Base-by-base conservation (phyloP, 2,329 filamentous ascomycete genomes). In the Botrytis aclada region DNA sequence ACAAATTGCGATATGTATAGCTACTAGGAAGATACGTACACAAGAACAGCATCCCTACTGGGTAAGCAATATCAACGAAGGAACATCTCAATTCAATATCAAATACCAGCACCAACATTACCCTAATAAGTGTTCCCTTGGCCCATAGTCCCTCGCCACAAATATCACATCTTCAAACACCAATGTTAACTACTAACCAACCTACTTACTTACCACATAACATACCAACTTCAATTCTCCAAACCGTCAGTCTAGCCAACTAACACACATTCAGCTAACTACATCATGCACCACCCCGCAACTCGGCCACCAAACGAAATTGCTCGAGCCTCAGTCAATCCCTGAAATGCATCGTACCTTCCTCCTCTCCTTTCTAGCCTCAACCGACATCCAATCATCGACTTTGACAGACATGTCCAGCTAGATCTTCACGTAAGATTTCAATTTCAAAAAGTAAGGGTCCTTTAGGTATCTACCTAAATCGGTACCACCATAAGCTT, bases 311-410 rank as follows among this genome's bases (percentile, higher is more conserved):
- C 12, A 56, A 41, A 29, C 4, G 65, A 67, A 56, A 67, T 56
- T 67, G 47, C 65, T 41, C 65, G n/a, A 67, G 65, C 65, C 64
- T 56, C 47, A 64, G 29, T 32, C 61, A 20, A 32, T 6, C 47
- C 47, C 6, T 54, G 25, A 32, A 37, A 34, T 41, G 22, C 45
- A 39, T 41, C 65, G 47, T 56, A 41, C 25, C 65, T 56, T 56
- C 64, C 34, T 56, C 12, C 32, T 66, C 45, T 54, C 12, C 43
- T 20, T 10, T 41, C 32, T 54, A 66, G 32, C 32, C 43, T 18
- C 63, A 18, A n/a, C 29, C 22, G 10, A 6, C 9, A 41, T 3
- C 64, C 64, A 67, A 67, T 67, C 45, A 67, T 22, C 1, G 4
- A 1, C 1, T 56, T n/a, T 9, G 34, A 25, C 45, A 67, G 34